Conservation (phyloP, 2,329 filamentous ascomycete species). For the Phaeophleospora eucalypticola region DNA sequence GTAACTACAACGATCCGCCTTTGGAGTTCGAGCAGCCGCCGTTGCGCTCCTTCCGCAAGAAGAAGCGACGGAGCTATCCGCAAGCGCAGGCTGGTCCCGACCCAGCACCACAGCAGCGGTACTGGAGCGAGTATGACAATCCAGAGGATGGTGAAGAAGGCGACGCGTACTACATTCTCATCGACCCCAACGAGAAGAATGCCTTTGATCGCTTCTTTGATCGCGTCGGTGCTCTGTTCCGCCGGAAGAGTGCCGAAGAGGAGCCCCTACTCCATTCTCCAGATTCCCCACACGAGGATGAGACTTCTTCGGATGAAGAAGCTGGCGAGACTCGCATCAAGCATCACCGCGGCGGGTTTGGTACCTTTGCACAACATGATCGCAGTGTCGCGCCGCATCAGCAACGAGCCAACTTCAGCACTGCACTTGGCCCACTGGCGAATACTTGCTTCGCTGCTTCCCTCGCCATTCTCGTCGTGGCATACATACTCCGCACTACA, state of each 20-base stretch:
- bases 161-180: conserved; percentile 64
- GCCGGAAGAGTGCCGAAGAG: conserved; percentile 25
- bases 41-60: conserved; percentile 42
- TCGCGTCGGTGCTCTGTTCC: conserved; percentile 39
- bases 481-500: conserved; percentile 62
- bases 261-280: conserved; percentile 19
- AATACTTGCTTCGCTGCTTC: conserved; percentile 58
- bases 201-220: conserved; percentile 61
- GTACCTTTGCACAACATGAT: conserved; percentile 16
- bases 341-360: conserved; percentile 9
- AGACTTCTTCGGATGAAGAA: conserved; percentile 32
- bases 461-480: conserved; percentile 60
- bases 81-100: conserved; percentile 17
- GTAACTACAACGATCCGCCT: conserved; percentile 25
- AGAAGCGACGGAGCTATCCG: conserved; percentile 34
- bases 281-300: conserved; percentile 22
- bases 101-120: conserved; percentile 40
- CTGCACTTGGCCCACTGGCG: conserved; percentile 14
- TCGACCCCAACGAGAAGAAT: conserved; percentile 66
- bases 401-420: neutral
- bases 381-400: no score
- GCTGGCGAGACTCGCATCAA: conserved; percentile 5
- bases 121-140: conserved; percentile 87
- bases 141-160: conserved; percentile 64
- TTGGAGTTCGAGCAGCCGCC: conserved; percentile 37